These are phyloP conservation scores for Monilinia vaccinii-corymbosi DNA, from an alignment of 2,329 filamentous ascomycete genomes.

Conservation along the genomic window DNA sequence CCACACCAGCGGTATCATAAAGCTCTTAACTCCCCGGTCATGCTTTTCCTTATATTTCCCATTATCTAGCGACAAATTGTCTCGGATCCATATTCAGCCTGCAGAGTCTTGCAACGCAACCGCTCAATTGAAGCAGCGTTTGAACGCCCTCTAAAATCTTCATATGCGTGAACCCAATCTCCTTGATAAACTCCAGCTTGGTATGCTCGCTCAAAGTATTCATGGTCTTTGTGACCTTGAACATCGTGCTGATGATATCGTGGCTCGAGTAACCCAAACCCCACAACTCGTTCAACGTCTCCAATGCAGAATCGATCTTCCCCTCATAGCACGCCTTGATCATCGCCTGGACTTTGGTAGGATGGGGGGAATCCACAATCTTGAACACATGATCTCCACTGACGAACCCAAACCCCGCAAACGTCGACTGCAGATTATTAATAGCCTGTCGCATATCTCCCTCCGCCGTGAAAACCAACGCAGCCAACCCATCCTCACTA, in stretches of 20 bases:
- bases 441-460: constrained; percentile 99
- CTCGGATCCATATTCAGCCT: constrained; percentile 95
- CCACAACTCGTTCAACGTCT: constrained; percentile 85
- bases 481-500: constrained; percentile 87
- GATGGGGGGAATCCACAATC: constrained; percentile 93
- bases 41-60: constrained; percentile 11
- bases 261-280: constrained; percentile 94
- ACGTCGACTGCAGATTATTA: constrained; percentile 93
- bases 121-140: constrained; percentile 86
- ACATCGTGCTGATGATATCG: constrained; percentile 99
- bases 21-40: constrained; percentile 21
- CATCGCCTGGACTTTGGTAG: constrained; percentile 98
- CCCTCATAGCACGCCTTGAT: constrained; percentile 93
- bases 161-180: constrained; percentile 99
- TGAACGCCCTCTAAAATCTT: constrained; percentile 97
- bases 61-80: constrained; percentile 48
- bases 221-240: constrained; percentile 94
- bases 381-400: constrained; percentile 96
- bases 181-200: constrained; percentile 95
- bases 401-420: constrained; percentile 92
- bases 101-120: constrained; percentile 82
- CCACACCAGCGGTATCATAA: constrained; percentile 5
- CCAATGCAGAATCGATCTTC: constrained; percentile 79
- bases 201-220: constrained; percentile 86
- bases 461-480: constrained; percentile 94